Evolutionary conservation across 2,329 filamentous ascomycete genomes (phyloP).

Genomic region (Fusarium nygamai): DNA sequence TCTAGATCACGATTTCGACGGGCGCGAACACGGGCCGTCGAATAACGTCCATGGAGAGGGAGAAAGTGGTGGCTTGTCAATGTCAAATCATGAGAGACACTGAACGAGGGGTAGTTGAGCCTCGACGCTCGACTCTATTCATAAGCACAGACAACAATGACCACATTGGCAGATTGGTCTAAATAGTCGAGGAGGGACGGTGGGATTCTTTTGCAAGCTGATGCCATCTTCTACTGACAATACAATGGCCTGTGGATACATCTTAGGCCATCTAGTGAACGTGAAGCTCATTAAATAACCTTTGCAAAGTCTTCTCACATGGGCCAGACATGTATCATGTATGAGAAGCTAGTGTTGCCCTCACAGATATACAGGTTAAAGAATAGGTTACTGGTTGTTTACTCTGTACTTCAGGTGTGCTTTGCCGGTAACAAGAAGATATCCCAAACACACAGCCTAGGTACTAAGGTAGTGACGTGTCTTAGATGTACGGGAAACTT

Average conservation of each 20-base stretch:
- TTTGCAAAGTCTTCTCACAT: background rate
- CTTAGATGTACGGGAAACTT: background rate
- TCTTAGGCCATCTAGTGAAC: too few species aligned
- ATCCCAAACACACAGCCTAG: background rate
- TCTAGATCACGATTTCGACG: slow-evolving; percentile 25
- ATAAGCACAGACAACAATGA: background rate
- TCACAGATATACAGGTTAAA: background rate
- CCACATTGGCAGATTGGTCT: background rate
- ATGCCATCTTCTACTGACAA: background rate
- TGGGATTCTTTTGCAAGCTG: background rate
- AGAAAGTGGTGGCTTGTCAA: slow-evolving; percentile 20
- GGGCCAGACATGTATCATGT: background rate
- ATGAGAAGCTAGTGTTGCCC: background rate
- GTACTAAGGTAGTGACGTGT: background rate
- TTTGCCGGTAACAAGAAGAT: background rate
- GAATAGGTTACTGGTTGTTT: background rate
- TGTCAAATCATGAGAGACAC: background rate
- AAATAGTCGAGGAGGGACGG: background rate
- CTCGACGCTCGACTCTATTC: background rate
- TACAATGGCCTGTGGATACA: background rate
- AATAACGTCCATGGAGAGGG: background rate
- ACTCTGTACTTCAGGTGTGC: background rate
- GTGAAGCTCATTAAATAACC: background rate
- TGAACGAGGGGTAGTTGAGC: background rate
- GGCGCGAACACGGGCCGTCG: slow-evolving; percentile 14